Evolutionary conservation across 1,284 basidiomycete genomes (phyloP).

Genomic region (Leucoagaricus sp.): DNA sequence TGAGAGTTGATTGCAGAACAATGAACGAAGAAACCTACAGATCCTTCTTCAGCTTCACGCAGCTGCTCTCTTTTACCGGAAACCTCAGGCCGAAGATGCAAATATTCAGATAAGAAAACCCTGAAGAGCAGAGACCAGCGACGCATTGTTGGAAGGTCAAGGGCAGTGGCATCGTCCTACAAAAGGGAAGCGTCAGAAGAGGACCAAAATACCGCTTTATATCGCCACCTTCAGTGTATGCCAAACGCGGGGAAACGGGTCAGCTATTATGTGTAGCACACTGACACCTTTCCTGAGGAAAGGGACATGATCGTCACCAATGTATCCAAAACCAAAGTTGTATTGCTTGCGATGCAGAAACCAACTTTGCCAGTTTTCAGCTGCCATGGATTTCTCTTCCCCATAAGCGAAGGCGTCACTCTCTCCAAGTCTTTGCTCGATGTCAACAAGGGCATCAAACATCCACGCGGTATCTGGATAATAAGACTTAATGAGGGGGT

Average conservation of each 20-base stretch:
- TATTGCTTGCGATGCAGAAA: constrained; percentile 52
- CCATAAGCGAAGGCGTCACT: constrained; percentile 57
- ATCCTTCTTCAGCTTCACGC: constrained; percentile 29
- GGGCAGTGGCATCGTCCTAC: constrained; percentile 86
- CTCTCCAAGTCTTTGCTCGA: constrained; percentile 67
- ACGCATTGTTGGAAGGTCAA: constrained; percentile 86
- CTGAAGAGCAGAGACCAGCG: constrained; percentile 90
- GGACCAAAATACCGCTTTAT: neutral
- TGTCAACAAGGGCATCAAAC: constrained; percentile 71
- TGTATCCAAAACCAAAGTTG: constrained; percentile 54
- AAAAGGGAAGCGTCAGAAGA: neutral
- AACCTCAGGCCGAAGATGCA: constrained; percentile 63
- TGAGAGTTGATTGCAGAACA: neutral
- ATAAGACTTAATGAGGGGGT: constrained; percentile 76
- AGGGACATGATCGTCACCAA: constrained; percentile 95
- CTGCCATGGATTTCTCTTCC: constrained; percentile 42
- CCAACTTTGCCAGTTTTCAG: constrained; percentile 57
- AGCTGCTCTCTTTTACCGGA: constrained; percentile 33
- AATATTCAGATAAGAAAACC: constrained; percentile 89
- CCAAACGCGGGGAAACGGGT: constrained; percentile 92
- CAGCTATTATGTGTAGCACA: constrained; percentile 88
- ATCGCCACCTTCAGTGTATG: constrained; percentile 75
- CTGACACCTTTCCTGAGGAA: constrained; percentile 87
- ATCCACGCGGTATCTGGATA: constrained; percentile 93
- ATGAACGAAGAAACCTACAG: neutral